phyloP scores from a whole-genome alignment of 352 stramenopile species.

The Thraustochytrium sp. region DNA sequence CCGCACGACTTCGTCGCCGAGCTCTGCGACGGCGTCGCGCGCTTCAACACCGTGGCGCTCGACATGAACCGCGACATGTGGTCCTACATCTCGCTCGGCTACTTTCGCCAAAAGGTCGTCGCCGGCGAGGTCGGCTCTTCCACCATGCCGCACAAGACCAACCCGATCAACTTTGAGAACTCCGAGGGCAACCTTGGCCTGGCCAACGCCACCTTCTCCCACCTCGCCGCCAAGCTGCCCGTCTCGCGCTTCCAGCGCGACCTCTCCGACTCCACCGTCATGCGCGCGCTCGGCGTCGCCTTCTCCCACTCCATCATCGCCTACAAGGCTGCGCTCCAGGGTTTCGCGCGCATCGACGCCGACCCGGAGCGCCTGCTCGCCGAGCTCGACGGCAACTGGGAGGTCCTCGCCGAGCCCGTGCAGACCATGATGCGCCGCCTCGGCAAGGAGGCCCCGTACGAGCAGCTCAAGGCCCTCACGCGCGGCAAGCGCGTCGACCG shows the following conservation, averaged over 20 bases:
- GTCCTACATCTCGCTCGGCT: constrained; percentile 53
- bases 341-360: constrained; percentile 47
- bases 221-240: constrained; percentile 52
- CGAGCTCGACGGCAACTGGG: constrained; percentile 55
- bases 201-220: constrained; percentile 50
- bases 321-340: constrained; percentile 45
- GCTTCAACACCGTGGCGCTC: constrained; percentile 54
- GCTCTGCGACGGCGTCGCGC: constrained; percentile 47
- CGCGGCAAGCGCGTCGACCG: constrained; percentile 49
- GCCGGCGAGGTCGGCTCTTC: constrained; percentile 52
- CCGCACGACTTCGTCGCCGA: constrained; percentile 52
- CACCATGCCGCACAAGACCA: constrained; percentile 58
- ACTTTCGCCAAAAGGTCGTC: constrained; percentile 52
- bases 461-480: constrained; percentile 55
- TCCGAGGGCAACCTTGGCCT: constrained; percentile 54
- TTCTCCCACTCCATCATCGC: constrained; percentile 54
- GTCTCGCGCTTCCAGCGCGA: constrained; percentile 54
- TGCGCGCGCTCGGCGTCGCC: constrained; percentile 49
- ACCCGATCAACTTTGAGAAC: constrained; percentile 58
- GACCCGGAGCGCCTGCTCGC: constrained; percentile 46
- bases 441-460: constrained; percentile 49
- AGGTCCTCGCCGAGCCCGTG: constrained; percentile 55
- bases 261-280: constrained; percentile 53
- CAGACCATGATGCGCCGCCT: constrained; percentile 54
- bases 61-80: constrained; percentile 55